phyloP scores from a whole-genome alignment of 805 yeast genomes.

The Hanseniaspora mollemarum region DNA sequence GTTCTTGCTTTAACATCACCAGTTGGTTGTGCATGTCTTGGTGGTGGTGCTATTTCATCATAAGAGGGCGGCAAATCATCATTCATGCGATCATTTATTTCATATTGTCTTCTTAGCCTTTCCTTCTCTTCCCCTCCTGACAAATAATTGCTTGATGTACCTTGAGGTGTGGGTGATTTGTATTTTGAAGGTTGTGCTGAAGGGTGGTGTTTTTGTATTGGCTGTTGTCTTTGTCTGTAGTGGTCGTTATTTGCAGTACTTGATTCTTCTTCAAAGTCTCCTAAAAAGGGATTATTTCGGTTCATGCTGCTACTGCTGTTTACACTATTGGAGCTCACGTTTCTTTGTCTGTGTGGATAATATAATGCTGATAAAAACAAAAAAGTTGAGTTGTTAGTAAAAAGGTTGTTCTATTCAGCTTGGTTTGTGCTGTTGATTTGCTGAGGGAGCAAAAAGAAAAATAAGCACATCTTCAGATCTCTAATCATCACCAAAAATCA shows the following conservation, averaged over 20 bases:
- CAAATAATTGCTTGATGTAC: slow-evolving; percentile 25
- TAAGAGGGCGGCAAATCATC: slow-evolving; percentile 50
- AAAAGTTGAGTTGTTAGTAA: neutral
- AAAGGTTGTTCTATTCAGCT: neutral
- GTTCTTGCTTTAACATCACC: slow-evolving; percentile 18
- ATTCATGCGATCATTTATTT: slow-evolving; percentile 19
- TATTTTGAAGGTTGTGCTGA: neutral
- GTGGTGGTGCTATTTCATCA: slow-evolving; percentile 46
- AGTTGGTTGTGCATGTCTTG: slow-evolving; percentile 19
- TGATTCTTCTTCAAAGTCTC: slow-evolving; percentile 21
- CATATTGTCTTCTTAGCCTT: slow-evolving; percentile 27
- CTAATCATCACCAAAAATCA: no score
- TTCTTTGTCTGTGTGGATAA: slow-evolving; percentile 5
- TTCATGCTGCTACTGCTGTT: slow-evolving; percentile 13
- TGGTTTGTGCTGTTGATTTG: no score
- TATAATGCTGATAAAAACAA: neutral
- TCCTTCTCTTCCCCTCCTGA: slow-evolving; percentile 28
- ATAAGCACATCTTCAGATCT: no score
- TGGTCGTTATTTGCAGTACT: slow-evolving; percentile 11
- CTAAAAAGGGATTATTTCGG: slow-evolving; percentile 26
- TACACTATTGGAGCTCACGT: slow-evolving; percentile 9
- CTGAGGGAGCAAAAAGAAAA: no score
- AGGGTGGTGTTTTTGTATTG: slow-evolving; percentile 19
- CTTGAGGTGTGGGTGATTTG: neutral
- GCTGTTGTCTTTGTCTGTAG: slow-evolving; percentile 16